Base-by-base conservation (phyloP, 176 grass and related monocot genomes). In the Oryza officinalis region DNA sequence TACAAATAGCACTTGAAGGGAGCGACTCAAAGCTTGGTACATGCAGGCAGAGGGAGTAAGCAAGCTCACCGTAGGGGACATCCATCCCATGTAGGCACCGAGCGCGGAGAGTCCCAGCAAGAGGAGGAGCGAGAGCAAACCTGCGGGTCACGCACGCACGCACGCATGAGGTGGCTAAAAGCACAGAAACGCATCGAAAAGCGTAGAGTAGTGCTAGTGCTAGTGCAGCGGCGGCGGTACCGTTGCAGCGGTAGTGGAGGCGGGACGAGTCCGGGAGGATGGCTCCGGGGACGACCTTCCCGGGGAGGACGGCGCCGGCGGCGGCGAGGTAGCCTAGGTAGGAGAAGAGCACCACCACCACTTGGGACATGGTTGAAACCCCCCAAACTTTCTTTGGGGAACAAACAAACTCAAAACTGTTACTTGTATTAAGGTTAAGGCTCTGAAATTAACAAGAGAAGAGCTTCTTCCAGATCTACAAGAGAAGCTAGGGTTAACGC, bases 161-260 rank as follows among this genome's bases (percentile, higher is more conserved):
- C 37, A 38, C 37, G 7, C 20, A 22, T 57, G 4, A 54, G 52
- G 4, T 2, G 13, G 45, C 13, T 47, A 47, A 38, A 47, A 47
- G 45, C 13, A 47, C 13, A 47, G 3, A 47, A 47, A 15, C 9
- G 9, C 40, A 41, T 41, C 2, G 2, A 41, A 41, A 41, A 41
- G 40, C 40, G 4, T 47, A 47, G 12, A 14, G 11, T 46, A 50
- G 23, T n/a, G n/a, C n/a, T 18, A 49, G 11, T 7, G 73, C 20
- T 47, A 32, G 22, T 10, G 54, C 41, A 28, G 77, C 25, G 8
- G 85, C 17, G 38, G 32, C 14, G 20, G 15, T 45, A 95, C 96
- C 96, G 0, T 98, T 98, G 93, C 96, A 98, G 43, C 92, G 91
- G 87, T 98, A 98, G 74, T 87, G 75, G 69, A 95, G 96, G 63